Base-by-base conservation (phyloP, 2,329 filamentous ascomycete species). In the Alternaria consortialis region DNA sequence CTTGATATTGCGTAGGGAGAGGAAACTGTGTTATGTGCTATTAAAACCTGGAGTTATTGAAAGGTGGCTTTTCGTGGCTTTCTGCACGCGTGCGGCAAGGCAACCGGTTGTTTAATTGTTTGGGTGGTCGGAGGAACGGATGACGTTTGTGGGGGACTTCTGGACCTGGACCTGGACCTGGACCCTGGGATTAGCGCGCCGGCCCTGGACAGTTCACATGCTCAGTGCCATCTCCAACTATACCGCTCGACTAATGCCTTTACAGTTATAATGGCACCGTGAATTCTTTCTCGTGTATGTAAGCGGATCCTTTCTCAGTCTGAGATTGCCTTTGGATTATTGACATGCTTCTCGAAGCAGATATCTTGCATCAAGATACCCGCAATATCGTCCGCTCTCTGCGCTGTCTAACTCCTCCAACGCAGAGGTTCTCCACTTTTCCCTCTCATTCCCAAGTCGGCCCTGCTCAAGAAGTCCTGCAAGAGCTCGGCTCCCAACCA, bases 81-180 rank as follows among this genome's bases (percentile, higher is more conserved):
- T 50, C 37, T 56, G 15, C 32, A 36, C 27, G 51, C 43, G 46
- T 32, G 37, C 46, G 46, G 32, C 54, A 50, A 60, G 57, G 53
- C 53, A 60, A 36, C 39, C 37, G 13, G 46, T 46, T 37, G 20
- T 51, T 40, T 34, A 23, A 36, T 37, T 60, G 53, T 47, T 52
- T 62, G 34, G 39, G 17, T 23, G 34, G 17, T 29, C 44, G 32
- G 37, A 12, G 56, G 39, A 56, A 50, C 43, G 48, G 53, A 70
- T 70, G 68, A 70, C 66, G 68, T 62, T 66, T 59, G 56, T 61
- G 50, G 60, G 53, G 56, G 40, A 13, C 7, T 25, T 37, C 27
- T n/a, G 58, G 32, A 27, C 47, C 32, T 46, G 53, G 46, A 54
- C 37, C 25, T 63, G 64, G 62, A 66, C 67, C 66, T 64, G 68